These are phyloP conservation scores for Penicillium sp. DNA, from an alignment of 2,329 filamentous ascomycete genomes.

Conservation along the genomic window DNA sequence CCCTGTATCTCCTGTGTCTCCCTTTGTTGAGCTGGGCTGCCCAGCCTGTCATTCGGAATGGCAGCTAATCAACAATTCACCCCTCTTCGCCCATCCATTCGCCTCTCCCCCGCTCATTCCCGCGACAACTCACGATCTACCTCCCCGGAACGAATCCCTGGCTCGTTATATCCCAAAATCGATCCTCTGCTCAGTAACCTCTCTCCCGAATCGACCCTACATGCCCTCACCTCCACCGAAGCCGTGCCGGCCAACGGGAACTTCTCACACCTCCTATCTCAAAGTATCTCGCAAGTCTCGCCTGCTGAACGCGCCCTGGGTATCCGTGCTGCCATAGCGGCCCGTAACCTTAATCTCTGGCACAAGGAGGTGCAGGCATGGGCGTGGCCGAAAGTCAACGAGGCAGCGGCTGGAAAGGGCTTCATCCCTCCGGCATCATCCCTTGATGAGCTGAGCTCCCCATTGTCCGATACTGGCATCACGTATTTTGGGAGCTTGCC, in stretches of 20 bases:
- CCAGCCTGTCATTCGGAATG: constrained; percentile 29
- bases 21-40: constrained; percentile 16
- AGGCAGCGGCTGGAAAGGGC: constrained; percentile 41
- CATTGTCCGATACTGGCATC: constrained; percentile 14
- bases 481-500: constrained; percentile 72
- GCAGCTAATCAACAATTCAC: constrained; percentile 29
- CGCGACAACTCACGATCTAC: constrained; percentile 35
- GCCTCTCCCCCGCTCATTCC: constrained; percentile 26
- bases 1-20: background rate
- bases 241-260: constrained; percentile 41
- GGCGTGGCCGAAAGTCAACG: constrained; percentile 53
- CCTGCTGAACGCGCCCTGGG: constrained; percentile 59
- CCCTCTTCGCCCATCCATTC: constrained; percentile 30
- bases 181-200: constrained; percentile 54
- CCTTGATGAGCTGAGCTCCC: background rate
- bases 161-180: constrained; percentile 39
- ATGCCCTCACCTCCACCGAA: constrained; percentile 49
- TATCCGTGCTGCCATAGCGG: constrained; percentile 59
- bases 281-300: constrained; percentile 57
- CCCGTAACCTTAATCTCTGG: constrained; percentile 60
- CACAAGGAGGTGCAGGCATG: constrained; percentile 59
- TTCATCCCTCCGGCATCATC: constrained; percentile 37
- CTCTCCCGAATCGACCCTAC: constrained; percentile 55
- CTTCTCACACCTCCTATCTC: constrained; percentile 40
- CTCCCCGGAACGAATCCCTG: constrained; percentile 38